These are phyloP conservation scores for Candida glucosophila DNA, from an alignment of 1,139 yeast genomes.

Conservation along the genomic window DNA sequence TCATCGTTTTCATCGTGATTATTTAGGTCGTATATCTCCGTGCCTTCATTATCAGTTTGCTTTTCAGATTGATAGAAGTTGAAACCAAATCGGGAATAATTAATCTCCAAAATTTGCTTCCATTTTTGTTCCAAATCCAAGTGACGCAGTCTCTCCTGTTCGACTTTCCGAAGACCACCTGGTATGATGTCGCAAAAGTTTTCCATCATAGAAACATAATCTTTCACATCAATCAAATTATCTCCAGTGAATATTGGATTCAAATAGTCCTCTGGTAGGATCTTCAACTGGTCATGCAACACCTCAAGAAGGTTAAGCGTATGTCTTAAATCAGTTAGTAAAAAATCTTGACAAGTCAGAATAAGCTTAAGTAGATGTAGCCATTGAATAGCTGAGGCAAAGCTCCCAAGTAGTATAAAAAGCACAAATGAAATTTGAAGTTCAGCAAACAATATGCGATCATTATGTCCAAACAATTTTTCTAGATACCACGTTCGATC, in stretches of 20 bases:
- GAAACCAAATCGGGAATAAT: conserved; percentile 10
- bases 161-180: conserved; percentile 6
- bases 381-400: conserved; percentile 26
- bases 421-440: conserved; percentile 16
- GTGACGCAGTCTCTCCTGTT: background rate
- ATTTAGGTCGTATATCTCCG: conserved; percentile 16
- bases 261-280: conserved; percentile 18
- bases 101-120: conserved; percentile 7
- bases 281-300: conserved; percentile 12
- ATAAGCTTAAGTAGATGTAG: conserved; percentile 13
- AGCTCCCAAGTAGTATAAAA: conserved; percentile 19
- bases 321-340: conserved; percentile 8
- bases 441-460: conserved; percentile 16
- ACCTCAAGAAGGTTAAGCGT: conserved; percentile 9
- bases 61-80: conserved; percentile 7
- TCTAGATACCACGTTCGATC: conserved; percentile 23
- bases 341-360: conserved; percentile 14
- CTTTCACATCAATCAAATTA: conserved; percentile 11
- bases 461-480: conserved; percentile 13
- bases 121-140: conserved; percentile 12
- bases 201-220: conserved; percentile 12
- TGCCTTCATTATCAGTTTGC: conserved; percentile 10
- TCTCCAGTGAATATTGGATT: conserved; percentile 9
- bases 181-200: conserved; percentile 14
- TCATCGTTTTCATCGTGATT: conserved; percentile 19